phyloP scores from a whole-genome alignment of 2,329 filamentous ascomycete species.

The Leptographium radiaticola region DNA sequence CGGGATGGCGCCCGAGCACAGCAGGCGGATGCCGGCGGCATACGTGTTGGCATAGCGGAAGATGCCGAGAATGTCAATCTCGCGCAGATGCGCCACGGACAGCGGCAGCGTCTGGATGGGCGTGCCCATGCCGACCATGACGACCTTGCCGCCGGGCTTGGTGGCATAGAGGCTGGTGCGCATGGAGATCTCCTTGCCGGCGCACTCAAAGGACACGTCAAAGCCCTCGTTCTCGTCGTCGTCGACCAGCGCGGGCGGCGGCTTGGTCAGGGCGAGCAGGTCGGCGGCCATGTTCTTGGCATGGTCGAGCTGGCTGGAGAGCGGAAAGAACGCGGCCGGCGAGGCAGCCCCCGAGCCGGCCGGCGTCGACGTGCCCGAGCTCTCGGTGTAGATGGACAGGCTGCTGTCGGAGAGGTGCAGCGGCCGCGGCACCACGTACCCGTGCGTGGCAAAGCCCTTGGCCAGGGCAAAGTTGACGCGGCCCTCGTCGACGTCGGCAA shows the following conservation, averaged over 20 bases:
- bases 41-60: conserved; percentile 72
- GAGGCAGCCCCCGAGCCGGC: conserved; percentile 26
- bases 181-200: conserved; percentile 61
- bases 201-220: conserved; percentile 63
- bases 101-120: conserved; percentile 63
- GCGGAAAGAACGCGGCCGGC: conserved; percentile 30
- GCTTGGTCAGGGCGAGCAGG: conserved; percentile 29
- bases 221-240: conserved; percentile 51
- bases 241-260: conserved; percentile 18
- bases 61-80: conserved; percentile 67
- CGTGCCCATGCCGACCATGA: conserved; percentile 71
- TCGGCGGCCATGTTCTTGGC: conserved; percentile 37
- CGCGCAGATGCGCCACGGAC: conserved; percentile 57
- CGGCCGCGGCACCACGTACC: conserved; percentile 36
- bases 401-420: conserved; percentile 29
- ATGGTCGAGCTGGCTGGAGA: conserved; percentile 34
- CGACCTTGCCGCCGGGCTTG: conserved; percentile 54
- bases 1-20: conserved; percentile 42
- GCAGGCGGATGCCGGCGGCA: conserved; percentile 50
- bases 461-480: conserved; percentile 47
- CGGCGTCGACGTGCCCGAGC: conserved; percentile 38
- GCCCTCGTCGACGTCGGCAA: conserved; percentile 46
- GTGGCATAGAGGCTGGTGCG: conserved; percentile 64
- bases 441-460: conserved; percentile 46
- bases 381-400: conserved; percentile 27